These are phyloP conservation scores for Cladosporium sp. DNA, from an alignment of 2,329 filamentous ascomycete species.

Conservation along the genomic window DNA sequence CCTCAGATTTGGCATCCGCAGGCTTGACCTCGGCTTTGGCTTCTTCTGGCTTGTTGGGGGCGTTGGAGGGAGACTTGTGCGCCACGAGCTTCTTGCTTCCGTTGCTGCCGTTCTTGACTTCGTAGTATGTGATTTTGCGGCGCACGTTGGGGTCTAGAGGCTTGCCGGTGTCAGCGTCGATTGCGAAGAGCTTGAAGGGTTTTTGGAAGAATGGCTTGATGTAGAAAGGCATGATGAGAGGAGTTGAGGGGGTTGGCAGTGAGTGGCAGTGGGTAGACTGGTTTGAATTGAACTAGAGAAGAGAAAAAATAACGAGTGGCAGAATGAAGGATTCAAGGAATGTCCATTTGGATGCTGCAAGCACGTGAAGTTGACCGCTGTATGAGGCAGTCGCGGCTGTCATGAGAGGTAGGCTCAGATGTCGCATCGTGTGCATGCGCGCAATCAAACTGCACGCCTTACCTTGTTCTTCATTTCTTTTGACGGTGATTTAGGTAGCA, in stretches of 20 bases:
- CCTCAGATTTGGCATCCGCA: background rate
- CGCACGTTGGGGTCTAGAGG: conserved; percentile 19
- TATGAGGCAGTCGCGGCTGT: background rate
- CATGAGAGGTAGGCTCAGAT: background rate
- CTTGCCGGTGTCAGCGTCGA: conserved; percentile 29
- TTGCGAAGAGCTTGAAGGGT: conserved; percentile 17
- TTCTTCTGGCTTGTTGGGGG: background rate
- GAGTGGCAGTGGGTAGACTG: background rate
- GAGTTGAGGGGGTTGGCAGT: background rate
- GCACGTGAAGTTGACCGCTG: too few relatives aligned
- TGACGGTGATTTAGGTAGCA: conserved; percentile 20
- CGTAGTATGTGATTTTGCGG: conserved; percentile 21
- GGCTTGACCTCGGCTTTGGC: background rate
- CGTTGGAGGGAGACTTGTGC: conserved; percentile 18
- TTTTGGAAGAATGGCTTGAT: conserved; percentile 8
- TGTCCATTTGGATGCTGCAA: too few relatives aligned
- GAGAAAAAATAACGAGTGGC: background rate
- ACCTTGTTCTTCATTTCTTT: background rate
- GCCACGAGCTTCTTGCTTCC: conserved; percentile 24
- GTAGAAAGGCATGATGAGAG: conserved; percentile 6
- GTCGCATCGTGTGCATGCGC: background rate
- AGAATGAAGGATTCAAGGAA: too few relatives aligned
- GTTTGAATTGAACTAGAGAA: background rate
- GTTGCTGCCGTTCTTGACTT: conserved; percentile 22
- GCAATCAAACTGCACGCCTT: background rate